Evolutionary conservation across 2,329 filamentous ascomycete genomes (phyloP).

Genomic region (Lachnellula arida): DNA sequence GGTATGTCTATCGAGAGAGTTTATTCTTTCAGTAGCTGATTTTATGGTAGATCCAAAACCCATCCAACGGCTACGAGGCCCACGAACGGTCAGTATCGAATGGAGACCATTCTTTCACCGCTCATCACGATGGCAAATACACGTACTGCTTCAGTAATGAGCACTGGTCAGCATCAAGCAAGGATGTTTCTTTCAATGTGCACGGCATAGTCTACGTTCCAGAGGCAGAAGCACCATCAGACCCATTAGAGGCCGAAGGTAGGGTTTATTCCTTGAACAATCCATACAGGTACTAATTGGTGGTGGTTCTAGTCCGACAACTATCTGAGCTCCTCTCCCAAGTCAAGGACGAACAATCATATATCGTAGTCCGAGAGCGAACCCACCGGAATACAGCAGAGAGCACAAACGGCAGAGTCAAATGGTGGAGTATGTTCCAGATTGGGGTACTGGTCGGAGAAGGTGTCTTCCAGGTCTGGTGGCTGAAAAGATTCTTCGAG

Average conservation of each 20-base stretch:
- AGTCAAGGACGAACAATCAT: constrained; percentile 96
- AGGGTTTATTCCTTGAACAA: constrained; percentile 27
- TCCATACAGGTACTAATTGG: not conserved
- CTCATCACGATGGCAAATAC: constrained; percentile 80
- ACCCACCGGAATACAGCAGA: constrained; percentile 98
- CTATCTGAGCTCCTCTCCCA: constrained; percentile 82
- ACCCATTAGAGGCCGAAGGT: constrained; percentile 91
- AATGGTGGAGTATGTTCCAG: constrained; percentile 99
- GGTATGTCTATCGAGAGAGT: constrained; percentile 55
- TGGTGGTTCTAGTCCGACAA: constrained; percentile 57
- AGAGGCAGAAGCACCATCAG: constrained; percentile 75
- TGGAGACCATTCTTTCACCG: constrained; percentile 90
- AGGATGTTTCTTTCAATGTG: constrained; percentile 99
- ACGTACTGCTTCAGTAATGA: constrained; percentile 99
- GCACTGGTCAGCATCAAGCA: constrained; percentile 91
- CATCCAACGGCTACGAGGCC: constrained; percentile 67
- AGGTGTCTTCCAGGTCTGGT: constrained; percentile 98
- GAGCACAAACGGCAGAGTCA: constrained; percentile 94
- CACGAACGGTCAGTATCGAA: constrained; percentile 78
- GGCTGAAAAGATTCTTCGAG: constrained; percentile 98
- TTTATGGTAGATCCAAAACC: constrained; percentile 65
- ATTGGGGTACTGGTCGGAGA: constrained; percentile 83
- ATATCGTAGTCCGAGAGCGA: constrained; percentile 91
- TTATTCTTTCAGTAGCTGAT: constrained; percentile 15
- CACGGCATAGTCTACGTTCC: constrained; percentile 97